Percentiles rank a stretch among this genome's conserved stretches.
Conservation (phyloP, 2,329 filamentous ascomycete species). For the Pseudogymnoascus sp. region DNA sequence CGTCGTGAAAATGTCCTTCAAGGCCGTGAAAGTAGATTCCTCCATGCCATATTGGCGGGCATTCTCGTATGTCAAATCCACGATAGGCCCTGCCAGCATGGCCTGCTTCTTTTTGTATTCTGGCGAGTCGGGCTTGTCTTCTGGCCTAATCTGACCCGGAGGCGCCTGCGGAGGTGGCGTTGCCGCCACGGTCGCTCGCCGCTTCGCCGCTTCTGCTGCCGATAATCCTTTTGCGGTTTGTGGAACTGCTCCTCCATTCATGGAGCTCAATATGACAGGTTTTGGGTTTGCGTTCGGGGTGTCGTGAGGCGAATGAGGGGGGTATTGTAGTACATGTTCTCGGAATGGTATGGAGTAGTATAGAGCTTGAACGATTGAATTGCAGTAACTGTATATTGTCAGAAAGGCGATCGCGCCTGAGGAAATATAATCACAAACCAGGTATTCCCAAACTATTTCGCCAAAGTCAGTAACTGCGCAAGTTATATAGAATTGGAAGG, state of each 20-base stretch:
- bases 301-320: conserved; percentile 60
- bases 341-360: conserved; percentile 94
- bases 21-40: conserved; percentile 84
- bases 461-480: conserved; percentile 21
- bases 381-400: conserved; percentile 68
- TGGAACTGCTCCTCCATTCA: conserved; percentile 40
- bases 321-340: conserved; percentile 88
- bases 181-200: conserved; percentile 44
- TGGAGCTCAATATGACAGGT: conserved; percentile 48
- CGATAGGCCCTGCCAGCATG: conserved; percentile 74
- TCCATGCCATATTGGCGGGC: conserved; percentile 78
- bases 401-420: background rate
- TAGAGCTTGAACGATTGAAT: conserved; percentile 93
- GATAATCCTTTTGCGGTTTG: conserved; percentile 46
- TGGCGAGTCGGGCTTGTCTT: conserved; percentile 88
- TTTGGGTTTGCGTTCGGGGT: conserved; percentile 53
- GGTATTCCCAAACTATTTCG: conserved; percentile 80
- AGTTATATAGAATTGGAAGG: conserved; percentile 6
- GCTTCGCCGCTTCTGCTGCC: conserved; percentile 47
- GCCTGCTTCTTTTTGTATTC: conserved; percentile 98
- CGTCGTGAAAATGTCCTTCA: conserved; percentile 94
- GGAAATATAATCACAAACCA: conserved; percentile 50
- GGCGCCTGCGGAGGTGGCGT: conserved; percentile 46
- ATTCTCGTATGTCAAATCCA: conserved; percentile 78
- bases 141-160: conserved; percentile 47